phyloP scores from a whole-genome alignment of 768 basidiomycete species.

The Serendipita sp. region DNA sequence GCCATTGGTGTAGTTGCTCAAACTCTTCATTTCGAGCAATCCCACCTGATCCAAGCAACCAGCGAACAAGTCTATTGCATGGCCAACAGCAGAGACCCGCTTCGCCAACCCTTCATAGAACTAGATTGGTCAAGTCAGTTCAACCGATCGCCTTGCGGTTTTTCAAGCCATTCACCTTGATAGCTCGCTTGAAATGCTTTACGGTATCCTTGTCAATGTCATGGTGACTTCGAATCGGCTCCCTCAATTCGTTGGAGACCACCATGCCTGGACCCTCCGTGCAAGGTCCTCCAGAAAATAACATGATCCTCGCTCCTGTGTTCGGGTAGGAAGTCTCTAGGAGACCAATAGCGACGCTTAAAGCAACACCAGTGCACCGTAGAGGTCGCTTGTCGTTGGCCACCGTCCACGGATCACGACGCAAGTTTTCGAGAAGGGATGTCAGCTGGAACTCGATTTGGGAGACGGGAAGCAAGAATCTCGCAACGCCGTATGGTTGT shows the following conservation, averaged over 20 bases:
- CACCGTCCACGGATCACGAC: slow-evolving; percentile 94
- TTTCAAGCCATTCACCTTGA: too few relatives aligned
- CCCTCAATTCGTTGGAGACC: slow-evolving; percentile 86
- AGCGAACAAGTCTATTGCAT: slow-evolving; percentile 88
- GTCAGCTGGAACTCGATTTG: slow-evolving; percentile 96
- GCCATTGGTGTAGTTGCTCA: slow-evolving; percentile 93
- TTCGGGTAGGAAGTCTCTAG: slow-evolving; percentile 92
- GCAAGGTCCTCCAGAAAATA: slow-evolving; percentile 88
- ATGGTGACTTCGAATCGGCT: slow-evolving; percentile 96
- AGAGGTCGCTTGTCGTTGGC: slow-evolving; percentile 85
- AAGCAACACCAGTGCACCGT: slow-evolving; percentile 87
- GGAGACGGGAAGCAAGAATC: slow-evolving; percentile 82
- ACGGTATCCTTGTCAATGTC: slow-evolving; percentile 95
- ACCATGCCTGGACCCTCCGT: slow-evolving; percentile 97
- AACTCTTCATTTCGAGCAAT: slow-evolving; percentile 89
- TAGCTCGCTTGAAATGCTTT: slow-evolving; percentile 93
- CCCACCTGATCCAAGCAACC: slow-evolving; percentile 98
- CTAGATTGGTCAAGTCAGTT: slow-evolving; percentile 27
- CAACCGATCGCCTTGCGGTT: too few relatives aligned
- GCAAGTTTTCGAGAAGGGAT: slow-evolving; percentile 72
- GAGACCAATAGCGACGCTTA: slow-evolving; percentile 84
- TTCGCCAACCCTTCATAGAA: slow-evolving; percentile 95
- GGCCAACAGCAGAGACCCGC: slow-evolving; percentile 86
- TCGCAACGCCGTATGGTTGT: slow-evolving; percentile 67
- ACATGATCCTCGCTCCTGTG: slow-evolving; percentile 90